Evolutionary conservation across 768 basidiomycete species (phyloP).

Genomic region (Inosperma sp.): DNA sequence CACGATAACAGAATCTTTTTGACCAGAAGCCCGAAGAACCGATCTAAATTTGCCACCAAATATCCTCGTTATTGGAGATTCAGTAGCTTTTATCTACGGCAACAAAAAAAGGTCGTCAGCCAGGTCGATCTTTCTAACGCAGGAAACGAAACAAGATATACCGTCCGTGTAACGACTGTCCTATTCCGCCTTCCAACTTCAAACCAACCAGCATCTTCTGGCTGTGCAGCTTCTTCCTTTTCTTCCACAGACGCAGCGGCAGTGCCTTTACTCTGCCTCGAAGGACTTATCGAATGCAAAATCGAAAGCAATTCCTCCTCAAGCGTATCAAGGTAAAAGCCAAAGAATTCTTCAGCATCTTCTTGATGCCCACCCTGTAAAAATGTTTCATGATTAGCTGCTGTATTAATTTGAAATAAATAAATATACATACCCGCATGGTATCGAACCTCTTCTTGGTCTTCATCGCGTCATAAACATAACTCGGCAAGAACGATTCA

Average conservation of each 20-base stretch:
- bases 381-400: background rate
- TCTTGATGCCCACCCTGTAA: slow-evolving; percentile 86
- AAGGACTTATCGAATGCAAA: slow-evolving; percentile 46
- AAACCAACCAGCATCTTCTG: slow-evolving; percentile 73
- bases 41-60: slow-evolving; percentile 93
- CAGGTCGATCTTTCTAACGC: background rate
- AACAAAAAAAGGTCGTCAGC: background rate
- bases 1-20: slow-evolving; percentile 81
- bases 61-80: slow-evolving; percentile 86
- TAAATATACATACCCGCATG: slow-evolving; percentile 65
- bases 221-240: slow-evolving; percentile 36
- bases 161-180: slow-evolving; percentile 72
- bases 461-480: slow-evolving; percentile 90
- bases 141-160: slow-evolving; percentile 33
- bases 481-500: slow-evolving; percentile 78
- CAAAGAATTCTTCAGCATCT: slow-evolving; percentile 98
- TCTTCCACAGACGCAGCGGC: slow-evolving; percentile 37
- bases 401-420: slow-evolving; percentile 3
- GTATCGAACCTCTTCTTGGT: slow-evolving; percentile 89
- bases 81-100: slow-evolving; percentile 64
- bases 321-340: slow-evolving; percentile 91
- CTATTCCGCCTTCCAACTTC: slow-evolving; percentile 92
- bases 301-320: slow-evolving; percentile 85
- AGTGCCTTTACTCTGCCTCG: slow-evolving; percentile 28
- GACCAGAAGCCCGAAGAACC: slow-evolving; percentile 72